Percentiles rank a stretch among this genome's conserved stretches.
These are phyloP conservation scores for Colletotrichum gloeosporioides DNA, from an alignment of 2,329 filamentous ascomycete species.

Conservation along the genomic window DNA sequence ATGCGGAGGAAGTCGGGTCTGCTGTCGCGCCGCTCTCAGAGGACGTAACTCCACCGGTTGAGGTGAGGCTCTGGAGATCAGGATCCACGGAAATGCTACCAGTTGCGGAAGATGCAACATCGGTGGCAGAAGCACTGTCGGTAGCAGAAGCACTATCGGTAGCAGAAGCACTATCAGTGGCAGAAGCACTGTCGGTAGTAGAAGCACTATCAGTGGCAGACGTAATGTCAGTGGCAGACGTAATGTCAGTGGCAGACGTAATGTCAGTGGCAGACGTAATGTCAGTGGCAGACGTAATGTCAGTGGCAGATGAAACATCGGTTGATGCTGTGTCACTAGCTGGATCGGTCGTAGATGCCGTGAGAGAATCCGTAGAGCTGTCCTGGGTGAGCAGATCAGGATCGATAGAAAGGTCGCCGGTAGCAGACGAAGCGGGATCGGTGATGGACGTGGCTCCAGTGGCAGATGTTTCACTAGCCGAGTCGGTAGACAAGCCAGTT, in stretches of 20 bases:
- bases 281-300: not conserved
- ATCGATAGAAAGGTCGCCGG: not conserved
- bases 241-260: not conserved
- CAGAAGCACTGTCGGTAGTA: too few relatives aligned
- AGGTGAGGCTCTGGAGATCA: not conserved
- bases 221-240: too few relatives aligned
- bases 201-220: too few relatives aligned
- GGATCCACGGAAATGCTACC: not conserved
- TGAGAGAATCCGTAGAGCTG: not conserved
- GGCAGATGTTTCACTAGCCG: not conserved
- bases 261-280: not conserved
- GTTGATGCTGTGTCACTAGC: not conserved
- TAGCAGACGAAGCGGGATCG: not conserved
- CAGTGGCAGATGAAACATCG: not conserved
- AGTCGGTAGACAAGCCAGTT: not conserved
- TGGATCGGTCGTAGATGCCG: not conserved
- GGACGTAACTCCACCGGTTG: not conserved
- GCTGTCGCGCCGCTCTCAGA: not conserved
- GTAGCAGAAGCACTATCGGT: too few relatives aligned
- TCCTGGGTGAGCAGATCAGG: not conserved
- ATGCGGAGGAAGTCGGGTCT: not conserved
- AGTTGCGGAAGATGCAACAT: not conserved
- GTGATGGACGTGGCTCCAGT: not conserved
- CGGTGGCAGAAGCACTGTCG: too few relatives aligned
- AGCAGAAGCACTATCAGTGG: too few relatives aligned